Evolutionary conservation across 2,329 filamentous ascomycete genomes (phyloP), one percentile per base, ranked within the genome.

Genomic region (Ophiostoma tasmaniense): DNA sequence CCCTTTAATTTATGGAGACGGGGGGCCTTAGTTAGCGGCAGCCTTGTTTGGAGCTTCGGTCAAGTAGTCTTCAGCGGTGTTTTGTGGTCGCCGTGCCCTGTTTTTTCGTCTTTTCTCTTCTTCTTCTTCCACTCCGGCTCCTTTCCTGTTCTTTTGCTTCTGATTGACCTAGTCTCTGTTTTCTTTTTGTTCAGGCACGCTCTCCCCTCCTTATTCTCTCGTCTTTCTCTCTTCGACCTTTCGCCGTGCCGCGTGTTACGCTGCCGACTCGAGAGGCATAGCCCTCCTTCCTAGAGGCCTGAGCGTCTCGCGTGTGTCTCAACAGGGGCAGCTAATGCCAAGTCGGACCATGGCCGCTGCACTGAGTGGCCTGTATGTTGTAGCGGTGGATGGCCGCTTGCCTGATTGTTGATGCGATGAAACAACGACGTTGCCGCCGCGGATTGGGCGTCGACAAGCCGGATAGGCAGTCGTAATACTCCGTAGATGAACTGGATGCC

Each of bases 1-100:
- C 66, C 66, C 61, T 67, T 67, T 64, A 67, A 67, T 64, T 67
- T 69, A 65, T 69, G 68, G 68, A 20, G 64, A 61, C 42, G 13
- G 42, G 13, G 39, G 8, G 39, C 33, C 13, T 37, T 7, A 22
- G 25, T 45, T 67, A 64, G 69, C 45, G 64, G 66, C 69, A 68
- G 67, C 64, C 67, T 68, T 64, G 64, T 62, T 50, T 35, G 39
- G 50, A 61, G 22, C n/a, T 61, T 30, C 22, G 55, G 61, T 64
- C 61, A 64, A 64, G 50, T 17, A 4, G 20, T 55, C 33, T 35
- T 39, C 64, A 61, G 67, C 61, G 25, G 35, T 33, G 13, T 45
- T 28, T 8, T 30, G 52, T 10, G 39, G 42, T n/a, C 42, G 42
- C 42, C 42, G 17, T 45, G 42, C 11, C 42, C 42, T n/a, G 42